phyloP scores from a whole-genome alignment of 495 filamentous ascomycete genomes.

The Penicillium arizonense region DNA sequence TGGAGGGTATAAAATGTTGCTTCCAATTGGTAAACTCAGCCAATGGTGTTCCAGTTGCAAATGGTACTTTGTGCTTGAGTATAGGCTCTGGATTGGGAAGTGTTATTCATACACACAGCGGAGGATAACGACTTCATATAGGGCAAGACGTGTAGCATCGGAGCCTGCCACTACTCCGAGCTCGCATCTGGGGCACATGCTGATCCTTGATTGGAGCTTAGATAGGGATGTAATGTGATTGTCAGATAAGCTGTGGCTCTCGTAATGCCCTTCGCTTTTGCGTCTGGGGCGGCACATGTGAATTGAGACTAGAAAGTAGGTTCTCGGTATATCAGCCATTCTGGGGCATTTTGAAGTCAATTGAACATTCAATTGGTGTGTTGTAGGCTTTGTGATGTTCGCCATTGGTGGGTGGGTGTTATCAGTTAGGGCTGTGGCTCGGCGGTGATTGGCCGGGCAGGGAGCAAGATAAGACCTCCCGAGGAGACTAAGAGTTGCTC shows the following conservation, averaged over 20 bases:
- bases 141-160: neutral
- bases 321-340: neutral
- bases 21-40: neutral
- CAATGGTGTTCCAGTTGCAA: neutral
- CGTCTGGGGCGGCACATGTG: neutral
- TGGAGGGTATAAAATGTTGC: neutral
- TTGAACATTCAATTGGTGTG: too few species aligned
- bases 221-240: conserved; percentile 1
- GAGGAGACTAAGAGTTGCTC: neutral
- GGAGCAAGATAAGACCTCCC: conserved; percentile 2
- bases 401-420: conserved; percentile 6
- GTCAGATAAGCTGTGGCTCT: conserved; percentile 7
- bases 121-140: neutral
- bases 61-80: too few species aligned
- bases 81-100: neutral
- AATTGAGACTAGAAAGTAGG: neutral
- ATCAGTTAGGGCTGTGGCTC: conserved; percentile 1
- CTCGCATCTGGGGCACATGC: conserved; percentile 16
- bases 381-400: neutral
- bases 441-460: conserved; percentile 4
- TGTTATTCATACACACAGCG: neutral
- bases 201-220: conserved; percentile 1
- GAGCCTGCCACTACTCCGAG: conserved; percentile 21
- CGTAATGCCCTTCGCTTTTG: conserved; percentile 4
- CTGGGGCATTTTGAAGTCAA: too few species aligned